phyloP scores from a whole-genome alignment of 1,284 basidiomycete species.

The Inonotus obliquus region DNA sequence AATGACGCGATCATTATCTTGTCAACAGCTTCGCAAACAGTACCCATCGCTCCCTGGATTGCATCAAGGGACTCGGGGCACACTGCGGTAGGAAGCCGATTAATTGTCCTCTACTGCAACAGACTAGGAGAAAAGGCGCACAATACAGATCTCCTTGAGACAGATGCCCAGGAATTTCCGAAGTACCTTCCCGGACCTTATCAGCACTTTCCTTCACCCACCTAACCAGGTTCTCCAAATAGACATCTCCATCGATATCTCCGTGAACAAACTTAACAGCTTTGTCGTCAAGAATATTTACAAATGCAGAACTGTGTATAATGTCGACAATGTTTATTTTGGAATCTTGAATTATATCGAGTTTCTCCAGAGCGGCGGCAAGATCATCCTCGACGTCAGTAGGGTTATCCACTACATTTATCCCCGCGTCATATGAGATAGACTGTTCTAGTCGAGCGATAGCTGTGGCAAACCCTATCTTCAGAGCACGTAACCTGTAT shows the following conservation, averaged over 20 bases:
- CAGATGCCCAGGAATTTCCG: slow-evolving; percentile 74
- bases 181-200: slow-evolving; percentile 59
- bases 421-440: neutral
- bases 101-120: neutral
- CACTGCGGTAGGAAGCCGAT: slow-evolving; percentile 37
- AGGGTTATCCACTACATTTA: neutral
- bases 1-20: slow-evolving; percentile 36
- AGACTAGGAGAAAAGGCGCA: slow-evolving; percentile 37
- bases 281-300: slow-evolving; percentile 52
- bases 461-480: slow-evolving; percentile 74
- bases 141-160: slow-evolving; percentile 84
- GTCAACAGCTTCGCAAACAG: slow-evolving; percentile 85
- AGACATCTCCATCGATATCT: slow-evolving; percentile 61
- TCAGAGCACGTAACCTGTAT: slow-evolving; percentile 60
- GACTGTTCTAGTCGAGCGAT: slow-evolving; percentile 63
- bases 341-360: slow-evolving; percentile 12
- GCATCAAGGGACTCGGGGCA: slow-evolving; percentile 67
- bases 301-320: slow-evolving; percentile 46
- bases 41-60: slow-evolving; percentile 72
- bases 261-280: slow-evolving; percentile 75
- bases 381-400: slow-evolving; percentile 34
- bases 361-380: slow-evolving; percentile 44
- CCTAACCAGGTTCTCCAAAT: slow-evolving; percentile 53
- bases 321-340: slow-evolving; percentile 33
- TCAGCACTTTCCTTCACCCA: slow-evolving; percentile 66